Conservation (phyloP, 257 asterid genomes). For the Solanum lignicaule region DNA sequence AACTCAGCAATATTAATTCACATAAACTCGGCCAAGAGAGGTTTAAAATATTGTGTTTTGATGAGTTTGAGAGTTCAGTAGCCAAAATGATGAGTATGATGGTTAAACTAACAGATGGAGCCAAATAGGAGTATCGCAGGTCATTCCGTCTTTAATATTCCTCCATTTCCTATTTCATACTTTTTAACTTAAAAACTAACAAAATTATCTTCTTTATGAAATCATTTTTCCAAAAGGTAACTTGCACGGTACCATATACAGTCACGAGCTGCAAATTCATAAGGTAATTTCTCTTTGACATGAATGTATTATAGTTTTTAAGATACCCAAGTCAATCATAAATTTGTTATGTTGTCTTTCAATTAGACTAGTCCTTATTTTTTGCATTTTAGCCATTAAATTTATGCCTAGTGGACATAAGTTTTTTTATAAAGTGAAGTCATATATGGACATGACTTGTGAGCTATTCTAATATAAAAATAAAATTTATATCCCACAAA, state of each 20-base stretch:
- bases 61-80: no score
- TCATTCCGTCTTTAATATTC: no score
- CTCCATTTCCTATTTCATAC: neutral
- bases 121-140: no score
- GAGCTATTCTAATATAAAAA: no score
- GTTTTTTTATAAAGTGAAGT: no score
- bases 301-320: neutral
- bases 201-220: no score
- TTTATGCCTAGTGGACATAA: neutral
- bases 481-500: neutral
- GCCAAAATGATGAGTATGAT: no score
- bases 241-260: neutral
- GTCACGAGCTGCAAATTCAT: neutral
- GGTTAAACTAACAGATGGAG: no score
- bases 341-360: neutral
- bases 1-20: no score
- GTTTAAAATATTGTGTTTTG: no score
- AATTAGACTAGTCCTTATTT: neutral
- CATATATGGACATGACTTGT: neutral
- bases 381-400: neutral
- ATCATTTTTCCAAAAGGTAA: no score
- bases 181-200: neutral
- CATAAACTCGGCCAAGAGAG: no score
- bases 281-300: neutral
- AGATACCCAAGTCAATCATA: neutral